These are phyloP conservation scores for Pseudocercospora eumusae DNA, from an alignment of 2,329 filamentous ascomycete genomes.

Conservation along the genomic window DNA sequence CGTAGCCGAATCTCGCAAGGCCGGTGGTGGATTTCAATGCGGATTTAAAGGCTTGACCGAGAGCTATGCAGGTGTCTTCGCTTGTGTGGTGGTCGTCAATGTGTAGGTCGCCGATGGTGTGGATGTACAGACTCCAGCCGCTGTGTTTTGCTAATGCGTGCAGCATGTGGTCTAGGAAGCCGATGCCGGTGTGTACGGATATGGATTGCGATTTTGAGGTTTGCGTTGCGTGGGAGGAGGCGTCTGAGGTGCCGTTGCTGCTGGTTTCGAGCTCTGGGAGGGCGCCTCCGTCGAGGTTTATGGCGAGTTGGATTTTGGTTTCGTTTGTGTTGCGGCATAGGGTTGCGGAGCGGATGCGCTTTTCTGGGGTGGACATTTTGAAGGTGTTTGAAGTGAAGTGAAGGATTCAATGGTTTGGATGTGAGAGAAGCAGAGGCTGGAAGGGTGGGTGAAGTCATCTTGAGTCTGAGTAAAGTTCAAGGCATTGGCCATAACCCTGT, in stretches of 20 bases:
- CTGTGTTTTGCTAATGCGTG: slow-evolving; percentile 95
- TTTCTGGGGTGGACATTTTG: slow-evolving; percentile 34
- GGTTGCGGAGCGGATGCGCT: slow-evolving; percentile 65
- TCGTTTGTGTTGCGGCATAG: slow-evolving; percentile 93
- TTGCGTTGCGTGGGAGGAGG: slow-evolving; percentile 76
- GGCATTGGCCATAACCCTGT: slow-evolving; percentile 23
- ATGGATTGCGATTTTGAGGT: slow-evolving; percentile 82
- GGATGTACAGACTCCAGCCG: slow-evolving; percentile 84
- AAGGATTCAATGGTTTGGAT: not conserved
- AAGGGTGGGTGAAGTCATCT: slow-evolving; percentile 19
- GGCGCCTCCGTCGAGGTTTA: slow-evolving; percentile 89
- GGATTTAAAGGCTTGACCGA: slow-evolving; percentile 78
- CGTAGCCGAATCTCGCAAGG: slow-evolving; percentile 85
- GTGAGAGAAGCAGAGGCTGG: not conserved
- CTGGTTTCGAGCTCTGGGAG: slow-evolving; percentile 40
- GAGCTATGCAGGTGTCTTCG: slow-evolving; percentile 90
- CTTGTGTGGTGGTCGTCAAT: slow-evolving; percentile 99
- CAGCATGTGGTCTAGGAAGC: slow-evolving; percentile 98
- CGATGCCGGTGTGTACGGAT: slow-evolving; percentile 86
- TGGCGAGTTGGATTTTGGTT: slow-evolving; percentile 89
- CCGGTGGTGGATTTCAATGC: slow-evolving; percentile 78
- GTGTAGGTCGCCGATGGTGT: slow-evolving; percentile 85
- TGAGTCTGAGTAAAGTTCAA: slow-evolving; percentile 11
- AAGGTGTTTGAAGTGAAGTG: not conserved
- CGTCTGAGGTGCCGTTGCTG: slow-evolving; percentile 56